Percentiles rank a stretch among this genome's conserved stretches.
Conservation (phyloP, 106 monocot genomes). For the Ottelia alismoides region DNA sequence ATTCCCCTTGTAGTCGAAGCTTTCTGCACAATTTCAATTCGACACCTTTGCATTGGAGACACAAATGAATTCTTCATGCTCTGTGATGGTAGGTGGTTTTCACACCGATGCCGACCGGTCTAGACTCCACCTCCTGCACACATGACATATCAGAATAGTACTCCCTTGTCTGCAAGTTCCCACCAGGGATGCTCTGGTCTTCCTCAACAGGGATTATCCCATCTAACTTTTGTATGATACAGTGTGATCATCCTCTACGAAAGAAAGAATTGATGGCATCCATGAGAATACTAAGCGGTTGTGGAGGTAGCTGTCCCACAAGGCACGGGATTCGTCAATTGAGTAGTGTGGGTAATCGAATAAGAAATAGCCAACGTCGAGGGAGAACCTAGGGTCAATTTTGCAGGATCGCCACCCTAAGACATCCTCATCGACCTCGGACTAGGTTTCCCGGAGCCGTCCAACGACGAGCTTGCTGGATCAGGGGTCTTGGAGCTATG, state of each 20-base stretch:
- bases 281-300: conserved; percentile 20
- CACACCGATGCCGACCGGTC: conserved; percentile 48
- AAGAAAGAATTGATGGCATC: conserved; percentile 48
- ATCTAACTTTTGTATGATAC: conserved; percentile 46
- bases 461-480: background rate
- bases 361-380: conserved; percentile 57
- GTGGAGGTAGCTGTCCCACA: conserved; percentile 74
- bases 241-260: conserved; percentile 36
- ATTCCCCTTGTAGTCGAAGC: conserved; percentile 31
- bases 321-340: conserved; percentile 69
- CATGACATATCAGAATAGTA: conserved; percentile 55
- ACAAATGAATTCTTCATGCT: conserved; percentile 11
- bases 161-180: conserved; percentile 49
- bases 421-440: conserved; percentile 38
- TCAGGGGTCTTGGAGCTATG: conserved; percentile 1
- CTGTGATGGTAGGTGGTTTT: conserved; percentile 10
- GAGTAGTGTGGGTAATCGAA: conserved; percentile 51
- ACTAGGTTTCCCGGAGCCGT: conserved; percentile 27
- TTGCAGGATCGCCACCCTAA: conserved; percentile 71
- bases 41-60: conserved; percentile 14
- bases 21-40: conserved; percentile 26
- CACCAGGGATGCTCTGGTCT: conserved; percentile 34
- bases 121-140: conserved; percentile 46
- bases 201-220: conserved; percentile 85
- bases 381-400: conserved; percentile 66